phyloP scores from a whole-genome alignment of 345 rosid species.

The Crucihimalaya himalaica region DNA sequence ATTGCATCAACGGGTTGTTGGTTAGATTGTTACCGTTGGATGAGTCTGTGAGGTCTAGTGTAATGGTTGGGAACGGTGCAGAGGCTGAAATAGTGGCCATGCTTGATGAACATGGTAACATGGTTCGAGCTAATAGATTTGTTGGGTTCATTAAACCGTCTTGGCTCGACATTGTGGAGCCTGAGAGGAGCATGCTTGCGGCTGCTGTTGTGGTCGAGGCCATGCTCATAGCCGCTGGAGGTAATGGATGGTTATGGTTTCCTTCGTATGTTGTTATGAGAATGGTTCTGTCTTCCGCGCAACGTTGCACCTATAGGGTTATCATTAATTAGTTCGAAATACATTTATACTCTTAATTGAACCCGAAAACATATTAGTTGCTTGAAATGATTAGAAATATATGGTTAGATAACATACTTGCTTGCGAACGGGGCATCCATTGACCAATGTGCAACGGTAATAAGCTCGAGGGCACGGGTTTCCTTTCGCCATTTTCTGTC shows the following conservation, averaged over 20 bases:
- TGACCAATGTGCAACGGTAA: conserved; percentile 96
- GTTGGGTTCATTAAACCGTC: conserved; percentile 68
- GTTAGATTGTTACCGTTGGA: conserved; percentile 41
- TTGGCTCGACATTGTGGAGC: conserved; percentile 72
- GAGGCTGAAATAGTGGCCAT: conserved; percentile 96
- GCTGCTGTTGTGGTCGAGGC: conserved; percentile 93
- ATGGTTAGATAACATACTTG: conserved; percentile 56
- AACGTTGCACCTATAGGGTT: conserved; percentile 73
- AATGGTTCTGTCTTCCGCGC: conserved; percentile 82
- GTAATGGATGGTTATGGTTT: conserved; percentile 92
- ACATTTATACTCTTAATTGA: not conserved
- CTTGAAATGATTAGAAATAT: not conserved
- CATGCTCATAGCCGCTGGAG: conserved; percentile 91
- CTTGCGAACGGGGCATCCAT: conserved; percentile 93
- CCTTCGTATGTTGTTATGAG: conserved; percentile 94
- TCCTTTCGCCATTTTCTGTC: conserved; percentile 98
- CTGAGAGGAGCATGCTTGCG: conserved; percentile 76
- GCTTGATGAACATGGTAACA: conserved; percentile 89
- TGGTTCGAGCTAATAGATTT: conserved; percentile 68
- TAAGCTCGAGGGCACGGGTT: conserved; percentile 97
- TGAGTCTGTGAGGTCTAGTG: conserved; percentile 76
- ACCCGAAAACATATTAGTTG: conserved; percentile 3
- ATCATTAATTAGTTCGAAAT: conserved; percentile 18
- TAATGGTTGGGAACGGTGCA: conserved; percentile 94
- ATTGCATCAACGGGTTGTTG: conserved; percentile 42